Evolutionary conservation across 2,329 filamentous ascomycete genomes (phyloP).

Genomic region (Cryphonectria radicalis): DNA sequence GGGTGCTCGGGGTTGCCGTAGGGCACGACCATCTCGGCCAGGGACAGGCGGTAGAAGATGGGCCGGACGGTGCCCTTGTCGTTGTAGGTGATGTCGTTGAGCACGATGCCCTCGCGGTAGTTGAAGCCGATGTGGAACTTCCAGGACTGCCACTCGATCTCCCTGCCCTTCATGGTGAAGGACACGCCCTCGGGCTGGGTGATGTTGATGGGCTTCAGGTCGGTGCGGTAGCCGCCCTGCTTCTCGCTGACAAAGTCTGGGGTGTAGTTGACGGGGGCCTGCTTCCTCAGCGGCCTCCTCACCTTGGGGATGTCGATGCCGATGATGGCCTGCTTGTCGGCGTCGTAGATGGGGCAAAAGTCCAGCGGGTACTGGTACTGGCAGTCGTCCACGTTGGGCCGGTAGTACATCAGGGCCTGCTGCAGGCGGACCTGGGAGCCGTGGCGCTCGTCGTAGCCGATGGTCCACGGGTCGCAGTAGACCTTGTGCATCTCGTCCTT

Average conservation of each 20-base stretch:
- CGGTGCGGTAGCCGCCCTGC: constrained; percentile 74
- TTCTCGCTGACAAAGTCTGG: constrained; percentile 68
- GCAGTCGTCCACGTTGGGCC: constrained; percentile 80
- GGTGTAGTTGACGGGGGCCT: constrained; percentile 78
- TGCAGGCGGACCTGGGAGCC: constrained; percentile 79
- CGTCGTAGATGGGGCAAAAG: constrained; percentile 91
- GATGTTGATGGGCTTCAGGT: constrained; percentile 79
- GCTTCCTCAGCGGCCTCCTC: constrained; percentile 74
- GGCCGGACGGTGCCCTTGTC: constrained; percentile 79
- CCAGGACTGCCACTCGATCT: constrained; percentile 91
- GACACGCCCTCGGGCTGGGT: constrained; percentile 82
- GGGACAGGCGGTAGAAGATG: constrained; percentile 85
- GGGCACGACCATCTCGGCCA: constrained; percentile 93
- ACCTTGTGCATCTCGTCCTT: constrained; percentile 90
- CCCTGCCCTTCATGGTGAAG: constrained; percentile 75
- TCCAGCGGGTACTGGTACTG: constrained; percentile 92
- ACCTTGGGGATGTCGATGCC: constrained; percentile 83
- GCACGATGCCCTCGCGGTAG: constrained; percentile 87
- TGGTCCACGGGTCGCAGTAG: constrained; percentile 95
- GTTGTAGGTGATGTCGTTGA: constrained; percentile 89
- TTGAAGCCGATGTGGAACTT: constrained; percentile 93
- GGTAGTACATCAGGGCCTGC: constrained; percentile 95
- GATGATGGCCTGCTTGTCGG: constrained; percentile 76
- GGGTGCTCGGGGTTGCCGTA: constrained; percentile 82
- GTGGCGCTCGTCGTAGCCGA: constrained; percentile 90